A percentile compares a stretch with the other conserved stretches of the same genome.
phyloP scores from a whole-genome alignment of 2,329 filamentous ascomycete species.

The Knufia fluminis region DNA sequence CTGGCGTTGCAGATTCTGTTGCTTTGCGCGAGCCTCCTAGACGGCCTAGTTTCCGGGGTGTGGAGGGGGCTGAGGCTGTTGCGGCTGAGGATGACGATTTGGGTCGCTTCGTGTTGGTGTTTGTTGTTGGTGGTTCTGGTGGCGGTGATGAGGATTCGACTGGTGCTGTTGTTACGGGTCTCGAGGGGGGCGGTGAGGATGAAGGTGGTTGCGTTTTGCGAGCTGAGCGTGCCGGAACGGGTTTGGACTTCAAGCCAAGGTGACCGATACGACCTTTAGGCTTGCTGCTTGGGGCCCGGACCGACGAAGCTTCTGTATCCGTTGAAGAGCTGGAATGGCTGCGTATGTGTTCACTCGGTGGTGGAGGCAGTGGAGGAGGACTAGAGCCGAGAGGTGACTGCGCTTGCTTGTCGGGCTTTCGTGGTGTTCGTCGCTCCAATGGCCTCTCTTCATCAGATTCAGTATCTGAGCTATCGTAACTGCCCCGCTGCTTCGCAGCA shows the following conservation, averaged over 20 bases:
- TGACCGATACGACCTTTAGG: conserved; percentile 12
- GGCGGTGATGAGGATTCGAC: conserved; percentile 7
- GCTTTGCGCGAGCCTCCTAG: conserved; percentile 9
- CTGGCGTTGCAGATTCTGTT: conserved; percentile 10
- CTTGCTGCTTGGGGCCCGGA: conserved; percentile 1
- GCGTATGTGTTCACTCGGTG: conserved; percentile 8
- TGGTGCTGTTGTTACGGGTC: background rate
- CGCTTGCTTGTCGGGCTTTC: too few relatives aligned
- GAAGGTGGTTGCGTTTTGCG: conserved; percentile 10
- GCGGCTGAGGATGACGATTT: background rate
- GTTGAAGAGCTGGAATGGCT: conserved; percentile 30
- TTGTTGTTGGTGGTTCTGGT: conserved; percentile 12
- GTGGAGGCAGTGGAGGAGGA: conserved; percentile 2
- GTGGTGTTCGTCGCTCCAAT: conserved; percentile 5
- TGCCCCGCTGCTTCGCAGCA: background rate
- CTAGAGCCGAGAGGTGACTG: background rate
- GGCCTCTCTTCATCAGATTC: conserved; percentile 10
- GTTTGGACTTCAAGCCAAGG: conserved; percentile 11
- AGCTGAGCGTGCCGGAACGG: background rate
- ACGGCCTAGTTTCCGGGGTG: conserved; percentile 6
- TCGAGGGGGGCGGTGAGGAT: conserved; percentile 13
- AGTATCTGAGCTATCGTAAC: conserved; percentile 3
- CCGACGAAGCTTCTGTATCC: conserved; percentile 9
- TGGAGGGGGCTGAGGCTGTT: background rate
- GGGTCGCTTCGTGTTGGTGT: background rate